Evolutionary conservation across 352 stramenopile species (phyloP).

Genomic region (Plasmopara halstedii): DNA sequence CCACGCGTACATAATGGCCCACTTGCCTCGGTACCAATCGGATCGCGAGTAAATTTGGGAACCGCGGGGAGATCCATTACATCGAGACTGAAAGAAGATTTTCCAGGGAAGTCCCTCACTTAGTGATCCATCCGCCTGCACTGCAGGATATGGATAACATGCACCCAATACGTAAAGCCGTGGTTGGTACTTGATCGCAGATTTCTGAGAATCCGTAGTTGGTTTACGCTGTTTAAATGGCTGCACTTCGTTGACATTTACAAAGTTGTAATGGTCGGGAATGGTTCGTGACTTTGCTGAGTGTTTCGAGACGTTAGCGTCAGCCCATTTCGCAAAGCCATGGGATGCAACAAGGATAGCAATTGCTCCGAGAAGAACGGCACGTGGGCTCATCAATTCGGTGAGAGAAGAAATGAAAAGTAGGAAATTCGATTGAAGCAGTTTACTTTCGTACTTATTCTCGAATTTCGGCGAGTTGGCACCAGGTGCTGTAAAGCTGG

Average conservation of each 20-base stretch:
- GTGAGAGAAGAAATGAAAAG: no score
- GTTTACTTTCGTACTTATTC: no score
- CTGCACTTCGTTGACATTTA: constrained; percentile 9
- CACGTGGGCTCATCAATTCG: no score
- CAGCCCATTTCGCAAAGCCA: not conserved
- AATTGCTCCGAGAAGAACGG: no score
- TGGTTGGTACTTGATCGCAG: constrained; percentile 1
- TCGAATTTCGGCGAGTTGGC: no score
- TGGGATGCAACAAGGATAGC: not conserved
- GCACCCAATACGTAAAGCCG: constrained; percentile 6
- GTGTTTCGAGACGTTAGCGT: not conserved
- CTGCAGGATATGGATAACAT: constrained; percentile 14
- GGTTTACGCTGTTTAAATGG: constrained; percentile 8
- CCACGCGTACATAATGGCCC: constrained; percentile 15
- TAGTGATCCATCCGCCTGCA: constrained; percentile 1
- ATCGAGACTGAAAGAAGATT: constrained; percentile 1
- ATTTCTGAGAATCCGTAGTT: constrained; percentile 8
- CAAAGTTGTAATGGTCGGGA: not conserved
- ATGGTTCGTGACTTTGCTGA: not conserved
- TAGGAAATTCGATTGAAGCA: no score
- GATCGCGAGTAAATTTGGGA: constrained; percentile 16
- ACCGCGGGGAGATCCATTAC: constrained; percentile 5
- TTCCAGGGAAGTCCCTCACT: constrained; percentile 7
- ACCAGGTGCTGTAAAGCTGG: no score
- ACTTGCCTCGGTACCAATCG: not conserved